These are phyloP conservation scores for Nothophoma quercina DNA, from an alignment of 2,329 filamentous ascomycete genomes.

Conservation along the genomic window DNA sequence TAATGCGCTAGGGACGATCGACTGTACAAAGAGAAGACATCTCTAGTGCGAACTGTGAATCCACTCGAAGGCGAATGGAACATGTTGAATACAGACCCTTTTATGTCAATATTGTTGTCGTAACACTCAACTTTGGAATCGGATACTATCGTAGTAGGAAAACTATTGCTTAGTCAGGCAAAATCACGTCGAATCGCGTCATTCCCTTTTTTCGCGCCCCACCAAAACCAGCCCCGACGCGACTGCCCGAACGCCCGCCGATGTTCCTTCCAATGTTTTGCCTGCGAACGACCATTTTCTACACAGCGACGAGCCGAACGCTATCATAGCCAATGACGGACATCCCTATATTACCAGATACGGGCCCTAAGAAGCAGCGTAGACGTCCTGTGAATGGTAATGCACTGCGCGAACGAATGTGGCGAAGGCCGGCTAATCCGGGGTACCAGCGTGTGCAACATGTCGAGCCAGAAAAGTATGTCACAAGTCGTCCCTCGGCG, in stretches of 20 bases:
- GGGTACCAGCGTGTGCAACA: constrained; percentile 26
- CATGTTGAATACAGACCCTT: too few species aligned
- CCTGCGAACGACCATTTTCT: not conserved
- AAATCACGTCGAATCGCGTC: constrained; percentile 17
- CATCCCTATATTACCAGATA: constrained; percentile 16
- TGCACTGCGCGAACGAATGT: not conserved
- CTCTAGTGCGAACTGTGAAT: too few species aligned
- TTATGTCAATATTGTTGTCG: too few species aligned
- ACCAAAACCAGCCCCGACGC: constrained; percentile 12
- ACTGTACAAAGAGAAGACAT: too few species aligned
- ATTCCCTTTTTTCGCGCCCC: constrained; percentile 14
- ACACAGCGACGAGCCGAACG: constrained; percentile 21
- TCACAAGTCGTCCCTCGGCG: not conserved
- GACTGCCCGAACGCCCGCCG: constrained; percentile 18
- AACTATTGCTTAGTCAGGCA: not conserved
- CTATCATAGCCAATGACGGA: constrained; percentile 19
- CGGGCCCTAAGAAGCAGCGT: constrained; percentile 31
- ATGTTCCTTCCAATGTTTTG: constrained; percentile 14
- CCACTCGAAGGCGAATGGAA: too few species aligned
- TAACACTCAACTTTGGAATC: too few species aligned
- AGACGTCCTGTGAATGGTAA: constrained; percentile 39
- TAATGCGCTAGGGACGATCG: too few species aligned
- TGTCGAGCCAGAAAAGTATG: constrained; percentile 31
- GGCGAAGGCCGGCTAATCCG: constrained; percentile 14
- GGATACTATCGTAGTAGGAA: too few species aligned